Base-by-base conservation (phyloP, 192 early-diverging fungal species). In the Linnemannia exigua region DNA sequence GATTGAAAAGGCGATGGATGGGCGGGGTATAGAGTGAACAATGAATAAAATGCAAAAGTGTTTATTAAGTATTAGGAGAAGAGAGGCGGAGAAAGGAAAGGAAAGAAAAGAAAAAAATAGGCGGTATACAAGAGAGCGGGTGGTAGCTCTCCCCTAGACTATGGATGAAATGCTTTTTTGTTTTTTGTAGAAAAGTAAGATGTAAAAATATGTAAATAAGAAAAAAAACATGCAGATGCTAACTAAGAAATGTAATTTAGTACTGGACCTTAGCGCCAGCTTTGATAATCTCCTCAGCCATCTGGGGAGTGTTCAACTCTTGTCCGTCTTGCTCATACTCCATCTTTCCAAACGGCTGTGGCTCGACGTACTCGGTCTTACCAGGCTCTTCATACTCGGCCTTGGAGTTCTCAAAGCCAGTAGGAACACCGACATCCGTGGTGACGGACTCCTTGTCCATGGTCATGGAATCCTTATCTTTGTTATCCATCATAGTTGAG, bases 381-480 rank as follows among this genome's bases (percentile, higher is more conserved):
- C 28, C 48, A 19, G 54, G 54, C 54, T 14, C 9, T 22, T 63
- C 58, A 31, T 63, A 63, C 58, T 63, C 58, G 14, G 58, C 58
- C 58, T 63, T 63, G 28, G 58, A 63, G 12, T 44, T 44, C 41
- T 44, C 41, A 44, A 31, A 63, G 28, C 2, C 11, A 15, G 12
- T 31, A 63, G 58, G 12, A 25, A 16, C 58, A 63, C 28, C 58
- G 15, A 63, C 58, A 63, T 63, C 58, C 2, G 58, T 63, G 11
- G 58, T 63, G 58, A 63, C 58, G 14, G 58, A 63, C 58, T 63
- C 58, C 58, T 63, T 63, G 28, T 63, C 58, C 48, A 50, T 50
- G 41, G 58, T 68, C 4, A 37, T 63, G 16, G 17, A 31, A 52
- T 69, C 72, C 63, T 38, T 12, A 4, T 80, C 79, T 15, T 48